Percentiles rank a stretch among this genome's conserved stretches.
These are phyloP conservation scores for Claviceps lovelessii DNA, from an alignment of 2,329 filamentous ascomycete genomes.

Conservation along the genomic window DNA sequence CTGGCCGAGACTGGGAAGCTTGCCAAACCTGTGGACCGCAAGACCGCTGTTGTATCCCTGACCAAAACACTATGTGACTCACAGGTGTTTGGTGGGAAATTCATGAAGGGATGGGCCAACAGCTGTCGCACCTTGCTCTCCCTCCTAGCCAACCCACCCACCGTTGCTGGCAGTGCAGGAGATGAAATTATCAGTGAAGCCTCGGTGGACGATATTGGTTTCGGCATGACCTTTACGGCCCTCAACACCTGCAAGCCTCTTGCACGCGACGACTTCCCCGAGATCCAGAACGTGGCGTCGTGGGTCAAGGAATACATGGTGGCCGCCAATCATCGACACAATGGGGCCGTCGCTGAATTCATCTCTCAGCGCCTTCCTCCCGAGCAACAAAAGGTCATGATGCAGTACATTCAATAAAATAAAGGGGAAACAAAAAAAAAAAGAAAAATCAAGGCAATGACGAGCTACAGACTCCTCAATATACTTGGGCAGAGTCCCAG, in stretches of 20 bases:
- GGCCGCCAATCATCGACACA: slow-evolving; percentile 59
- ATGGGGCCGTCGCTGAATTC: slow-evolving; percentile 55
- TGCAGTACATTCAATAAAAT: slow-evolving; percentile 32
- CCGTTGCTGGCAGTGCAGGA: slow-evolving; percentile 46
- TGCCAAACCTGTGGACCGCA: slow-evolving; percentile 75
- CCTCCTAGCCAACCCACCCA: slow-evolving; percentile 74
- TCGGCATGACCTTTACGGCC: slow-evolving; percentile 86
- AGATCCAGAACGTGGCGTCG: slow-evolving; percentile 64
- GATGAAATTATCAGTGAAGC: slow-evolving; percentile 72
- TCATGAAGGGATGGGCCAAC: slow-evolving; percentile 79
- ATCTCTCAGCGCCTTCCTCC: slow-evolving; percentile 55
- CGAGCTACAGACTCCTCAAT: too few species aligned
- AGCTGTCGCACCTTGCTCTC: slow-evolving; percentile 84
- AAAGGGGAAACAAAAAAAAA: too few species aligned
- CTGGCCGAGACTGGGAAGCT: slow-evolving; percentile 82
- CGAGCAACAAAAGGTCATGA: slow-evolving; percentile 41
- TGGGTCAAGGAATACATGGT: slow-evolving; percentile 75
- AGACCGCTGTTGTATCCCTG: slow-evolving; percentile 82
- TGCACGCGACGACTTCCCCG: slow-evolving; percentile 67
- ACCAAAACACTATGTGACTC: slow-evolving; percentile 86
- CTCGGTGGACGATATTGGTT: slow-evolving; percentile 88
- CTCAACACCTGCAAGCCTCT: slow-evolving; percentile 77
- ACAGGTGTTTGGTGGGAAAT: slow-evolving; percentile 64
- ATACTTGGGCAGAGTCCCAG: neutral
- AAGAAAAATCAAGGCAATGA: too few species aligned